Conservation (phyloP, 371 early-diverging fungal genomes). For the Smittium culicis region DNA sequence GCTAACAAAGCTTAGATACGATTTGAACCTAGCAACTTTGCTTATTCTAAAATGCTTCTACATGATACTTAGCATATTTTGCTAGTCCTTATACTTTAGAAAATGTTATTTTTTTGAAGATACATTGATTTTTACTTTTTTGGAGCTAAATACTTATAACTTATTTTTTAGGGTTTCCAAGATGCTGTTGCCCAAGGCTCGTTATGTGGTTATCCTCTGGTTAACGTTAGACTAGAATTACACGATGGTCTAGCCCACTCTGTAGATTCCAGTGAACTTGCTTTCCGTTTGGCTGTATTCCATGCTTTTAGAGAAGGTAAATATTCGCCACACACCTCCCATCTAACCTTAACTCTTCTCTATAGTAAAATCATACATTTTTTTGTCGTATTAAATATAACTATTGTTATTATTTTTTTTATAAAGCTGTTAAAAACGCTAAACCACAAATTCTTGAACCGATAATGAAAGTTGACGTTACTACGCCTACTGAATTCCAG, state of each 20-base stretch:
- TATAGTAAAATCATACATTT: neutral
- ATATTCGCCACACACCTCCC: neutral
- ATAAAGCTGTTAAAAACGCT: constrained; percentile 53
- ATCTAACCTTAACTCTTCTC: neutral
- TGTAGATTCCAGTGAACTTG: constrained; percentile 93
- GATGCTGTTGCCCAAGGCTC: constrained; percentile 86
- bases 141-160: neutral
- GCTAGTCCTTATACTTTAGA: too few relatives aligned
- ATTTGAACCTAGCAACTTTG: too few relatives aligned
- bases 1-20: too few relatives aligned
- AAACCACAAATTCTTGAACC: constrained; percentile 84
- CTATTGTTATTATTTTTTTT: neutral
- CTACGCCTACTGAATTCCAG: constrained; percentile 87
- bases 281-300: constrained; percentile 83
- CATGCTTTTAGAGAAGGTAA: constrained; percentile 67
- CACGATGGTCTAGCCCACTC: constrained; percentile 88
- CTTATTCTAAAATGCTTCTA: too few relatives aligned
- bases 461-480: constrained; percentile 87
- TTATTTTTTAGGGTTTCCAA: constrained; percentile 49
- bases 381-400: neutral
- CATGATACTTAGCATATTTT: too few relatives aligned
- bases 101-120: too few relatives aligned
- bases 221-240: constrained; percentile 75
- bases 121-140: neutral
- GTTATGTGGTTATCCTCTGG: constrained; percentile 83